phyloP scores from a whole-genome alignment of 768 basidiomycete species.

The Auricularia cornea region DNA sequence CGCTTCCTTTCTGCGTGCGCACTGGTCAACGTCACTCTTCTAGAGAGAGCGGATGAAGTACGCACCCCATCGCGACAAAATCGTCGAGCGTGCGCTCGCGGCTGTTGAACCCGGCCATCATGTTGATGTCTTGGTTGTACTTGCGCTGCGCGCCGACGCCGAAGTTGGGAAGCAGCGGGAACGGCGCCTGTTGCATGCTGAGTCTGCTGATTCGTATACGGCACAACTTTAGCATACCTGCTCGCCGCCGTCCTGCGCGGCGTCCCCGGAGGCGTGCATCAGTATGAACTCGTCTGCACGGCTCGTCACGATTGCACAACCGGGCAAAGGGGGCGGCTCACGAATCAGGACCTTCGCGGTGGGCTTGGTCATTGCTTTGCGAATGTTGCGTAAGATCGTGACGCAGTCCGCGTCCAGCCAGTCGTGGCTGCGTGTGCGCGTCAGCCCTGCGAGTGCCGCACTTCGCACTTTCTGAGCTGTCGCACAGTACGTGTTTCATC shows the following conservation, averaged over 20 bases:
- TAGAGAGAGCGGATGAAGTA: not conserved
- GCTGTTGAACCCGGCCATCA: constrained; percentile 35
- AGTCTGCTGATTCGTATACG: not conserved
- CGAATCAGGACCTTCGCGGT: constrained; percentile 30
- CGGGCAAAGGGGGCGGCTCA: constrained; percentile 17
- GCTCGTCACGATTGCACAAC: too few relatives aligned
- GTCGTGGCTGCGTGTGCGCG: constrained; percentile 26
- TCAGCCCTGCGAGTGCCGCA: not conserved
- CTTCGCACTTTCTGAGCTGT: too few relatives aligned
- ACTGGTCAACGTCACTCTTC: not conserved
- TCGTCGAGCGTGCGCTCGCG: constrained; percentile 37
- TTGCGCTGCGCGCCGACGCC: constrained; percentile 32
- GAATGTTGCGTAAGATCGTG: constrained; percentile 28
- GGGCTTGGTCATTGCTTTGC: constrained; percentile 25
- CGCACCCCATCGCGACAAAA: constrained; percentile 30
- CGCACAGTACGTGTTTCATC: constrained; percentile 32
- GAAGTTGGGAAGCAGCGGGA: constrained; percentile 41
- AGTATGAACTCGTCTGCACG: constrained; percentile 31
- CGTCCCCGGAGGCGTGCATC: constrained; percentile 16
- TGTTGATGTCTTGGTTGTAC: constrained; percentile 39
- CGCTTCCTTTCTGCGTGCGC: constrained; percentile 9
- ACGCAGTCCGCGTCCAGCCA: constrained; percentile 32
- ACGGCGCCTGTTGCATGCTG: constrained; percentile 24
- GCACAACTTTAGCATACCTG: constrained; percentile 1
- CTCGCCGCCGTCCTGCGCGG: not conserved